Conservation (phyloP, 371 early-diverging fungal genomes). For the Mortierella sp. region DNA sequence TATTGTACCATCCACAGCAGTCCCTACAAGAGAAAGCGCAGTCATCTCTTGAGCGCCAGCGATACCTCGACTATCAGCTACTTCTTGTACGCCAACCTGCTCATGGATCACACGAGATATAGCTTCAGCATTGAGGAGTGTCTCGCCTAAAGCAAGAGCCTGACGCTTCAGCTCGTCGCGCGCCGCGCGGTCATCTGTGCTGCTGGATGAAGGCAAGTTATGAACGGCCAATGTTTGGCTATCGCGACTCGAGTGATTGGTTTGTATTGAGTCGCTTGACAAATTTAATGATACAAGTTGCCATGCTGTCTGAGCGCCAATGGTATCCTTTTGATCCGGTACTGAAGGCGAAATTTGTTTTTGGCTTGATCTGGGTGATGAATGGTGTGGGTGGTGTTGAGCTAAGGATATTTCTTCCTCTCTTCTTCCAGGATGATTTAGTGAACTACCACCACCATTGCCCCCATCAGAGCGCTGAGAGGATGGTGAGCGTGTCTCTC, state of each 20-base stretch:
- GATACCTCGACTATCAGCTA: not conserved
- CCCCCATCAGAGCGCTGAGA: not conserved
- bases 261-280: not conserved
- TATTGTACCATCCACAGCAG: not conserved
- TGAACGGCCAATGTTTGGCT: slow-evolving; percentile 41
- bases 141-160: slow-evolving; percentile 12
- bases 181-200: not conserved
- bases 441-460: not conserved
- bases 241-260: slow-evolving; percentile 5
- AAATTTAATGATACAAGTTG: slow-evolving; percentile 3
- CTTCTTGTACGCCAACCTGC: slow-evolving; percentile 8
- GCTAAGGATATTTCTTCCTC: not conserved
- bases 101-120: slow-evolving; percentile 25
- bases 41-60: slow-evolving; percentile 10
- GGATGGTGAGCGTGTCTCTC: slow-evolving; percentile 10
- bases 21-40: slow-evolving; percentile 6
- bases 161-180: not conserved
- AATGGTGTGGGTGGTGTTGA: not conserved
- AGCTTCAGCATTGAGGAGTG: slow-evolving; percentile 18
- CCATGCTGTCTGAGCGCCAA: slow-evolving; percentile 8
- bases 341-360: not conserved
- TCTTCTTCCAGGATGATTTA: not conserved
- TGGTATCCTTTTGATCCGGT: not conserved
- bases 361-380: slow-evolving; percentile 2
- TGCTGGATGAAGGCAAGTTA: not conserved